Base-by-base conservation (phyloP, 2,329 filamentous ascomycete species). In the Chaetomium sp. region DNA sequence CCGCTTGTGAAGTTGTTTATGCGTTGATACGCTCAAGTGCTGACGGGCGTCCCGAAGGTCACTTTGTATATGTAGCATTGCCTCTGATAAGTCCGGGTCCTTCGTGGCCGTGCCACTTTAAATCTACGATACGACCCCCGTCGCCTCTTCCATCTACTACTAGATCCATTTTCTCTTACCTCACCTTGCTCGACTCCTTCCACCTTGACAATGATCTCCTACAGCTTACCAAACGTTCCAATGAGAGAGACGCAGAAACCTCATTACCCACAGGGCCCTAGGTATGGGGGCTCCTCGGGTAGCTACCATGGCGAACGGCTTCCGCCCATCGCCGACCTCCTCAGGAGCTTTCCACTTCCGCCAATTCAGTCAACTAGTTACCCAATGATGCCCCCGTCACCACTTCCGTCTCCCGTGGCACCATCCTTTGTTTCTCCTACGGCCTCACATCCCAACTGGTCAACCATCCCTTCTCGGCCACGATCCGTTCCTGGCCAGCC, bases 291-390 rank as follows among this genome's bases (percentile, higher is more conserved):
- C 14, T 19, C 49, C 27, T 37, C 42, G 9, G 27, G 48, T 10
- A 27, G 44, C 19, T 19, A 10, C 33, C 5, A 33, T 12, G 35
- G 40, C 35, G 54, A 57, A 14, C 49, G 41, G 0, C 59, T 62
- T 4, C 60, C 60, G 5, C 53, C 60, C 7, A 62, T 62, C 14
- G 54, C 50, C 4, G 47, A 52, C 19, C 50, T 62, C 8, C 9
- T 62, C 8, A 49, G 35, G 10, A 55, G 51, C 11, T 27, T 61
- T 8, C 56, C 48, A 4, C 47, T 48, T 14, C 58, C 49, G 32
- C 40, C 32, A 5, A 12, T 35, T 8, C 36, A 41, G 41, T 34
- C n/a, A 6, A 43, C 6, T 11, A 5, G n/a, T 8, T 46, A 27
- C 45, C 36, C 44, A 9, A 44, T n/a, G 27, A 27, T 35, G n/a